Percentiles rank a stretch among this genome's conserved stretches.
Conservation (phyloP, 176 grass and related monocot species). For the Saccharum spontaneum region DNA sequence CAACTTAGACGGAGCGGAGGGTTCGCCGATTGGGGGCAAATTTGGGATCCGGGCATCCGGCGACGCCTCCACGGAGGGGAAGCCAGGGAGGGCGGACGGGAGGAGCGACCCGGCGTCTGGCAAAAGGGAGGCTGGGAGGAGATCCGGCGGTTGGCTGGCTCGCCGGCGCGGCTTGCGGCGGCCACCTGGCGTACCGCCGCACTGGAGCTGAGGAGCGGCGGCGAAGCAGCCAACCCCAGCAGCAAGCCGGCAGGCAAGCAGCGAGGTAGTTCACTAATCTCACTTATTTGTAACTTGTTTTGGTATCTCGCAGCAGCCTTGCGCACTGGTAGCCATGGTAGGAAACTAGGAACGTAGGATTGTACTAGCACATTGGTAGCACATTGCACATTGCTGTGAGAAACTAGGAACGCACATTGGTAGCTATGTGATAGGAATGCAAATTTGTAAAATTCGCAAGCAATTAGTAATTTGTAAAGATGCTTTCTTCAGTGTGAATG, state of each 20-base stretch:
- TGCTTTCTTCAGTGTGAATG: neutral
- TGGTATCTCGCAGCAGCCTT: neutral
- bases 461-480: neutral
- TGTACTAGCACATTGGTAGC: neutral
- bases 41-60: neutral
- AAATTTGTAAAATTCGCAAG: neutral
- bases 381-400: neutral
- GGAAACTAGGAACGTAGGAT: neutral
- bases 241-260: neutral
- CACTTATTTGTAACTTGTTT: neutral
- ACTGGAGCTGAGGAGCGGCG: neutral
- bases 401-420: neutral
- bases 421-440: neutral
- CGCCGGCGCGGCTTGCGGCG: too few relatives aligned
- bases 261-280: neutral
- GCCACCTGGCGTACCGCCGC: neutral
- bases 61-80: neutral
- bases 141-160: neutral
- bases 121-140: neutral
- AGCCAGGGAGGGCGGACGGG: too few relatives aligned
- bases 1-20: too few relatives aligned
- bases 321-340: neutral
- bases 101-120: too few relatives aligned
- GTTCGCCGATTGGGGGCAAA: neutral
- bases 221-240: neutral